phyloP scores from a whole-genome alignment of 345 rosid species.

The Lenwebbia sp. region DNA sequence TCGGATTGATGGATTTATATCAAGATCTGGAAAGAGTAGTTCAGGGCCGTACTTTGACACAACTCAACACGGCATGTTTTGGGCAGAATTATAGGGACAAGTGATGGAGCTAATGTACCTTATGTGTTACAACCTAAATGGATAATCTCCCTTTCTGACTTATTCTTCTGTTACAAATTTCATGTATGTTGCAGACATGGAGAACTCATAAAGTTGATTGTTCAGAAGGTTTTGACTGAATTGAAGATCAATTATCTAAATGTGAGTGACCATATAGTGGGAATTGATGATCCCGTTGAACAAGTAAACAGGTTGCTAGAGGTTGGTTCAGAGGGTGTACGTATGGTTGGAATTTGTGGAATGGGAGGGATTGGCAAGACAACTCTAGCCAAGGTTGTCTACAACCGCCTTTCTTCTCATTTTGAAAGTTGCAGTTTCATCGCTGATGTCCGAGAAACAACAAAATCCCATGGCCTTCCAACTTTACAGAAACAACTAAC shows the following conservation, averaged over 20 bases:
- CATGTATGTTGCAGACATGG: neutral
- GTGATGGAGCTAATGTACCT: neutral
- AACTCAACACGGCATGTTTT: neutral
- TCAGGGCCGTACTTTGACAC: neutral
- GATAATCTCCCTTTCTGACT: neutral
- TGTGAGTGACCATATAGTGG: neutral
- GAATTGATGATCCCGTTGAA: neutral
- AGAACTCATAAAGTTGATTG: neutral
- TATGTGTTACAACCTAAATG: neutral
- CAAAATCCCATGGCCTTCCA: neutral
- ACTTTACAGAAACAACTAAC: neutral
- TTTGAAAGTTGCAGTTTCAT: neutral
- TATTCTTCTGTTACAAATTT: neutral
- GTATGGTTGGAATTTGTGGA: neutral
- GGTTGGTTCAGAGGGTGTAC: neutral
- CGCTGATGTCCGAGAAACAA: neutral
- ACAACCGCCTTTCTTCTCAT: neutral
- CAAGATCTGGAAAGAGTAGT: neutral
- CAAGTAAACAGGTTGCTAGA: neutral
- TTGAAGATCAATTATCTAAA: neutral
- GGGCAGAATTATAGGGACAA: neutral
- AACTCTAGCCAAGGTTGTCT: neutral
- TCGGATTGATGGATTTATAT: neutral
- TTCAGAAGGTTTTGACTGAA: neutral
- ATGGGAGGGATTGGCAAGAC: conserved; percentile 1